Evolutionary conservation across 768 basidiomycete species (phyloP), one percentile per base, ranked within the genome.

Genomic region (Suillus occidentalis): DNA sequence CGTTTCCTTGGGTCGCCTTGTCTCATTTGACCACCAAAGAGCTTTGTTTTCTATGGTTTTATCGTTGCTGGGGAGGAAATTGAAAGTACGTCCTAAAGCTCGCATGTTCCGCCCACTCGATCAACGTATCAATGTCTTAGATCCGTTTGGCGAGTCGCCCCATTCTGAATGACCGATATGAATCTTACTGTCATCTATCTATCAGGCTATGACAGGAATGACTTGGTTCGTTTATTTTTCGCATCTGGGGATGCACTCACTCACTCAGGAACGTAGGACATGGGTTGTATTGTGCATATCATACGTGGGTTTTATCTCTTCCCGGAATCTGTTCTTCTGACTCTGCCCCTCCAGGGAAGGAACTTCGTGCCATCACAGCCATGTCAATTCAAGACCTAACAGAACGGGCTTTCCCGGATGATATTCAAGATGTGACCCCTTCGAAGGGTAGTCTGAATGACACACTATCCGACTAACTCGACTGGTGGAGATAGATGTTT

Each of bases 1-100:
- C 40, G 7, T 6, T 14, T 13, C 25, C n/a, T 20, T 39, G 36
- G 37, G 13, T 14, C 31, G 22, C 7, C 12, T 20, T 31, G 31
- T 49, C 57, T 47, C 16, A 39, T 47, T 61, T 49, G 25, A 39
- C 25, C 10, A 5, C 4, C 12, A 36, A 47, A 89, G 84, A 80
- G 81, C 66, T 89, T 90, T 72, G 80, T 89, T 65, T 90, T 89
- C 79, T 89, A 88, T 71, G 89, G 89, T 6, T 90, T 90, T 77
- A 72, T 91, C 66, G 87, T 87, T 58, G 88, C 88, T 25, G 89
- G 89, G 47, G 88, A 89, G 73, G 88, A 90, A 75, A 89, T 90
- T 62, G 87, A 90, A 74, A 88, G 88, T 89, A 65, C 69, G 86
- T 77, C 31, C 36, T 25, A 18, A 28, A 31, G 6, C 25, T 4